Evolutionary conservation across 495 filamentous ascomycete species (phyloP).

Genomic region (Polyplosphaeria fusca): DNA sequence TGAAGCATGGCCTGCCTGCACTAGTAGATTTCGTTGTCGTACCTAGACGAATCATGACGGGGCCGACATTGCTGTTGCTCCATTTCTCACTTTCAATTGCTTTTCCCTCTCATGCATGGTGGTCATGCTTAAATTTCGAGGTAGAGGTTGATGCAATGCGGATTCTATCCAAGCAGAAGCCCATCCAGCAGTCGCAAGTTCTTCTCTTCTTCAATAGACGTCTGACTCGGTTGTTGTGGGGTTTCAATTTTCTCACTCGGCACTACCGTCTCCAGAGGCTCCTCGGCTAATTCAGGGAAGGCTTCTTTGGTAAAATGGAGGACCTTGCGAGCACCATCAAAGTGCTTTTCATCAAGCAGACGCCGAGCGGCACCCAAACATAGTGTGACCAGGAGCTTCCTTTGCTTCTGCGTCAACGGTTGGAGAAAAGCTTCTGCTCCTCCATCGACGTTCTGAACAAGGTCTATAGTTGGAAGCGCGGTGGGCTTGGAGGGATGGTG

Average conservation of each 20-base stretch:
- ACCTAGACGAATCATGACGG: too few relatives aligned
- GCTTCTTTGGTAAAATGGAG: slow-evolving; percentile 24
- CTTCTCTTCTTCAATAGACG: background rate
- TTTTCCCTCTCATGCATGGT: too few relatives aligned
- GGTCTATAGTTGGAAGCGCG: slow-evolving; percentile 19
- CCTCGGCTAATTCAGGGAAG: slow-evolving; percentile 23
- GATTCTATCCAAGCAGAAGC: slow-evolving; percentile 5
- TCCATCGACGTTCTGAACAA: slow-evolving; percentile 4
- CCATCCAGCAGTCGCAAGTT: slow-evolving; percentile 20
- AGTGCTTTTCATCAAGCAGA: slow-evolving; percentile 22
- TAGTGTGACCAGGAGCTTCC: slow-evolving; percentile 12
- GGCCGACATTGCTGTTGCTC: too few relatives aligned
- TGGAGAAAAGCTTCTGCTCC: background rate
- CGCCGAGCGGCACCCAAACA: slow-evolving; percentile 25
- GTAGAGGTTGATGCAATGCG: background rate
- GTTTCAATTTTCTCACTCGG: too few relatives aligned
- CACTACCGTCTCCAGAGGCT: background rate
- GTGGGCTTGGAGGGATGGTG: slow-evolving; percentile 21
- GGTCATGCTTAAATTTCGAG: too few relatives aligned
- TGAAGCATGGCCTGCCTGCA: too few relatives aligned
- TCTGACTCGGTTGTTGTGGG: too few relatives aligned
- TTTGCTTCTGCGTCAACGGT: background rate
- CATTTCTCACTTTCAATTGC: too few relatives aligned
- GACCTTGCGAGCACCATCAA: slow-evolving; percentile 18
- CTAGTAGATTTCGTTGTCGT: too few relatives aligned